Evolutionary conservation across 306 rosid genomes (phyloP), one percentile per base, ranked within the genome.

Genomic region (Rosa persica): DNA sequence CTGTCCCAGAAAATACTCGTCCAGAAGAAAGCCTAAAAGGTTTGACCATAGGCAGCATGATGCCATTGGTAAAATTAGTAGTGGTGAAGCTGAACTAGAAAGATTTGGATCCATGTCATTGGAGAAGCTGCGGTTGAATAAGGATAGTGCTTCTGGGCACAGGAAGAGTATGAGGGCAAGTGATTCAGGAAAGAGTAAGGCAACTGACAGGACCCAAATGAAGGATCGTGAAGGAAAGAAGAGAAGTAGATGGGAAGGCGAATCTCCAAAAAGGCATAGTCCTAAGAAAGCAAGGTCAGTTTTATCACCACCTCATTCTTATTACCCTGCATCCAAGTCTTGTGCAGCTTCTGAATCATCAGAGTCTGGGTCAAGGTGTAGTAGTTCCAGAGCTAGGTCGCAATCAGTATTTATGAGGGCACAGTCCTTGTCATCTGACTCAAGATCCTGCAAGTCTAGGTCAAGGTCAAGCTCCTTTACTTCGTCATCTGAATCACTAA

Each of bases 401-500:
- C 77, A 83, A 64, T 78, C 88, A 15, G 65, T 76, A 70, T 82
- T 82, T 73, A 68, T 82, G 23, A 61, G 76, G 65, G 75, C 73
- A 48, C 71, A 1, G 40, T 84, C 86, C 58, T 78, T 76, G n/a
- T 85, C 87, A 42, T 79, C 85, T 65, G 81, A 76, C 79, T 83
- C 82, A 64, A 83, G 72, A 62, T 83, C 88, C 43, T 76, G 80
- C 60, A 79, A 76, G 72, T 82, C 84, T 73, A 76, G 78, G 81
- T 71, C 82, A 22, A 82, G 91, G 76, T 86, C 87, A 62, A 86
- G 86, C 76, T 75, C 86, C 36, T 83, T 81, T 42, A 67, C 75
- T 22, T 86, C 86, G 43, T 72, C 86, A 49, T 85, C 85, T 71
- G 88, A 82, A 43, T 84, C 93, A 20, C 85, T 80, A 38, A 79